phyloP scores from a whole-genome alignment of 1,284 basidiomycete species.

The Mrakiaceae sp. region DNA sequence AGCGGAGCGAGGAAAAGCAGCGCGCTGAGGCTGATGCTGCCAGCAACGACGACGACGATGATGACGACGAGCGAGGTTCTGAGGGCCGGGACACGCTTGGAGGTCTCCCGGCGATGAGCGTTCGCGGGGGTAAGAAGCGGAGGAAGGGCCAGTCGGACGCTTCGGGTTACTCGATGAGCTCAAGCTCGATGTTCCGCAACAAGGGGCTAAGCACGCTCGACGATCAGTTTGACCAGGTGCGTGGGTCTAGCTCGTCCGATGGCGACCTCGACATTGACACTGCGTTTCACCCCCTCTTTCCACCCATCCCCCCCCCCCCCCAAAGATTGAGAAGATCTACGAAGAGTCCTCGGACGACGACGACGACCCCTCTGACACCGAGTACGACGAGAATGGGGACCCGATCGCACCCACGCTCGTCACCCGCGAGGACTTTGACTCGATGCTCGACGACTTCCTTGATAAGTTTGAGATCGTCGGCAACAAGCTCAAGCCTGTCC shows the following conservation, averaged over 20 bases:
- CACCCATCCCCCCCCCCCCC: slow-evolving; percentile 19
- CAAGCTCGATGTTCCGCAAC: slow-evolving; percentile 89
- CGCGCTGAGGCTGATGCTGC: slow-evolving; percentile 26
- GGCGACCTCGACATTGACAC: too few species aligned
- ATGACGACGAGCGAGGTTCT: slow-evolving; percentile 37
- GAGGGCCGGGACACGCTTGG: slow-evolving; percentile 74
- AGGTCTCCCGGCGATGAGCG: slow-evolving; percentile 47
- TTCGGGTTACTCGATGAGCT: slow-evolving; percentile 92
- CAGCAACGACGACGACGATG: slow-evolving; percentile 26
- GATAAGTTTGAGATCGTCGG: slow-evolving; percentile 86
- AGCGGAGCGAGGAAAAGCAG: slow-evolving; percentile 40
- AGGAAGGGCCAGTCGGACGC: slow-evolving; percentile 65
- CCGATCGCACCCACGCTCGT: slow-evolving; percentile 53
- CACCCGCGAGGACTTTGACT: slow-evolving; percentile 74
- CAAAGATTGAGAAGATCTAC: slow-evolving; percentile 61
- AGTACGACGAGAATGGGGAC: slow-evolving; percentile 33
- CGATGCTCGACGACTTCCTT: slow-evolving; percentile 89
- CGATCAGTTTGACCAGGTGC: slow-evolving; percentile 83
- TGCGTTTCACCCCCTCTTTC: neutral
- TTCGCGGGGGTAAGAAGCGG: slow-evolving; percentile 63
- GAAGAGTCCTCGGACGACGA: slow-evolving; percentile 47
- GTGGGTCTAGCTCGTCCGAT: slow-evolving; percentile 20
- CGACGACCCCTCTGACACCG: slow-evolving; percentile 35
- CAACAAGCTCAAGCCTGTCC: slow-evolving; percentile 60
- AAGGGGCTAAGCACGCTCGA: slow-evolving; percentile 79